phyloP scores from a whole-genome alignment of 352 stramenopile genomes.

The Halophytophthora batemanensis region DNA sequence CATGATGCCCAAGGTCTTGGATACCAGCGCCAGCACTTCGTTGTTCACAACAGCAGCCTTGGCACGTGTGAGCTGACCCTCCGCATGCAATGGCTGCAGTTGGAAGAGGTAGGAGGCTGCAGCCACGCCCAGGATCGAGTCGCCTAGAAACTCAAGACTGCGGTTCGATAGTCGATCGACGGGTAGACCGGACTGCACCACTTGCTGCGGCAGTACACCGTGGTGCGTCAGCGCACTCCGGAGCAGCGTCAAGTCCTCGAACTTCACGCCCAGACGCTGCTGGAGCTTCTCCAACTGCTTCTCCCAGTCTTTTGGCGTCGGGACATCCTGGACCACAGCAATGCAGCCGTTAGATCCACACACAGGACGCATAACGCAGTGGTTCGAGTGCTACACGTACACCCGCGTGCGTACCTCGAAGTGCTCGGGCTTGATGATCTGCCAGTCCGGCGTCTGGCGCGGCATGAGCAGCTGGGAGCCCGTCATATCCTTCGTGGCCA shows the following conservation, averaged over 20 bases:
- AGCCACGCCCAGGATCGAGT: slow-evolving; percentile 68
- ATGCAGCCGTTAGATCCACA: no score
- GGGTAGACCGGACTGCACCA: slow-evolving; percentile 35
- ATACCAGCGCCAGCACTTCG: slow-evolving; percentile 61
- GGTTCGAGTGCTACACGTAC: no score
- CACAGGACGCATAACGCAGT: no score
- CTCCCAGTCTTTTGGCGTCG: slow-evolving; percentile 45
- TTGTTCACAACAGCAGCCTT: slow-evolving; percentile 81
- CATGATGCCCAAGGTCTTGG: slow-evolving; percentile 50
- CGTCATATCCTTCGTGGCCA: slow-evolving; percentile 24
- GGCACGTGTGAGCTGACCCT: slow-evolving; percentile 71
- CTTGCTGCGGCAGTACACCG: slow-evolving; percentile 46
- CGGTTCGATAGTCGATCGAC: slow-evolving; percentile 73
- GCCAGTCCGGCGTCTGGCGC: slow-evolving; percentile 36
- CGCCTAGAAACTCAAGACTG: slow-evolving; percentile 79
- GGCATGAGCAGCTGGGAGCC: slow-evolving; percentile 30
- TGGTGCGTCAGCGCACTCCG: slow-evolving; percentile 76
- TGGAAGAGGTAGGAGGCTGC: slow-evolving; percentile 74
- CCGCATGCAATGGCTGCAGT: slow-evolving; percentile 56
- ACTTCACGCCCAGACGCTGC: slow-evolving; percentile 52
- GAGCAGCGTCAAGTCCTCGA: slow-evolving; percentile 53
- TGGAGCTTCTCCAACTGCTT: slow-evolving; percentile 47
- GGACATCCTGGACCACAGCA: no score
- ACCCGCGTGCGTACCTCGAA: no score
- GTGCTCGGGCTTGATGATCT: slow-evolving; percentile 48